phyloP scores from a whole-genome alignment of 2,329 filamentous ascomycete species.

The Ceratocystis harringtonii region DNA sequence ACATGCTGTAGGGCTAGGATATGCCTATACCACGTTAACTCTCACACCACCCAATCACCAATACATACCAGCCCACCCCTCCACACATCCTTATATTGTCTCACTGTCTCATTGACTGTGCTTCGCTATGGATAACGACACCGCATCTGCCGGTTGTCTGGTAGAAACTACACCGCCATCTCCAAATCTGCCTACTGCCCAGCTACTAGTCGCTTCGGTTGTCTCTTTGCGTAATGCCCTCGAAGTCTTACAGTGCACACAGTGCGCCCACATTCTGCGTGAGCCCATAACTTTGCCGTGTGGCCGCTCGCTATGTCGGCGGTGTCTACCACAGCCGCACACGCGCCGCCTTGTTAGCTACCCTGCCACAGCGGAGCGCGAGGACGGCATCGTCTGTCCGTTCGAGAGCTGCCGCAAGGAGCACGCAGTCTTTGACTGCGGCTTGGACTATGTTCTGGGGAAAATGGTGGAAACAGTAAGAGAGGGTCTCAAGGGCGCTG shows the following conservation, averaged over 20 bases:
- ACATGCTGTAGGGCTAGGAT: no score
- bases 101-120: neutral
- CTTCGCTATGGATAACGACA: neutral
- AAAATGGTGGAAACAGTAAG: constrained; percentile 52
- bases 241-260: constrained; percentile 56
- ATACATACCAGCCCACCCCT: neutral
- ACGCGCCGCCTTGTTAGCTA: constrained; percentile 60
- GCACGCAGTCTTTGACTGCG: constrained; percentile 65
- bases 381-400: constrained; percentile 60
- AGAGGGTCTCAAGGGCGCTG: constrained; percentile 34
- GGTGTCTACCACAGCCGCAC: constrained; percentile 55
- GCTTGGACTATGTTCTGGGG: constrained; percentile 57
- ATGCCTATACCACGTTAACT: no score
- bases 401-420: constrained; percentile 50
- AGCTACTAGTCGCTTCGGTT: neutral
- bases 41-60: no score
- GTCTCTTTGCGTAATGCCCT: constrained; percentile 3
- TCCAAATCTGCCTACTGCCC: neutral
- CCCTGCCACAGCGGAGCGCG: constrained; percentile 50
- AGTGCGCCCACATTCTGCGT: constrained; percentile 53
- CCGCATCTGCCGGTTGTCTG: neutral
- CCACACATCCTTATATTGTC: neutral
- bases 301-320: constrained; percentile 60
- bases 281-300: constrained; percentile 67
- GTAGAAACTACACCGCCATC: neutral